Evolutionary conservation across 148 eudicot species (phyloP).

Genomic region (Mesembryanthemum crystallinum): DNA sequence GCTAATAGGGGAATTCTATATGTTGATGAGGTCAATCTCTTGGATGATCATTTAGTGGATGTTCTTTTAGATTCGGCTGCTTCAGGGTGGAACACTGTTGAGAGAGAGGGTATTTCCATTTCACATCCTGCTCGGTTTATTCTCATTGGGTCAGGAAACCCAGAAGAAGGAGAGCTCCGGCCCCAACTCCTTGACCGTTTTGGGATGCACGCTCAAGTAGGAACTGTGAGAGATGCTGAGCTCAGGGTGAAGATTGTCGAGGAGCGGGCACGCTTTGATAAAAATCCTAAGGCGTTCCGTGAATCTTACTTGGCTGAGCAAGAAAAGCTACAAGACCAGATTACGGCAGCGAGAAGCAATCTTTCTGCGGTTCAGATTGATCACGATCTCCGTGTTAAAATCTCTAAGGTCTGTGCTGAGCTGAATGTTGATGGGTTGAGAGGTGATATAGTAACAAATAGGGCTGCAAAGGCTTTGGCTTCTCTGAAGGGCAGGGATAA

Average conservation of each 20-base stretch:
- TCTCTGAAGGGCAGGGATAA: conserved; percentile 79
- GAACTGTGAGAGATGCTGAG: conserved; percentile 90
- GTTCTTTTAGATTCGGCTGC: conserved; percentile 96
- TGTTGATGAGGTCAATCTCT: conserved; percentile 86
- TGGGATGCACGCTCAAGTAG: conserved; percentile 97
- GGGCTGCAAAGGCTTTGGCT: conserved; percentile 96
- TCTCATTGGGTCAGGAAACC: conserved; percentile 83
- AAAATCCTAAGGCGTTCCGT: conserved; percentile 74
- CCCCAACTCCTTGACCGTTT: conserved; percentile 91
- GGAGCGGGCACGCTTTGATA: conserved; percentile 80
- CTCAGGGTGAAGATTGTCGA: conserved; percentile 94
- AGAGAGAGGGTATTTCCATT: conserved; percentile 91
- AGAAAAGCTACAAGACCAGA: conserved; percentile 72
- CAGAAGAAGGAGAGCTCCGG: conserved; percentile 88
- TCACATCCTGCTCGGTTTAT: conserved; percentile 95
- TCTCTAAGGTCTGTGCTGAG: conserved; percentile 88
- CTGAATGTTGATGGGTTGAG: conserved; percentile 90
- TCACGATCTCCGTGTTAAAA: conserved; percentile 79
- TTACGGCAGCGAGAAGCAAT: conserved; percentile 48
- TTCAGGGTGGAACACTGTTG: conserved; percentile 95
- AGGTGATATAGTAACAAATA: conserved; percentile 91
- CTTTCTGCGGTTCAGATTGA: conserved; percentile 75
- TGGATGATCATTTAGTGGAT: conserved; percentile 88
- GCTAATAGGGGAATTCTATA: conserved; percentile 87
- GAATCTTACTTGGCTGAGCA: conserved; percentile 66